Evolutionary conservation across 169 alveolate species (phyloP), one percentile per base, ranked within the genome.

Genomic region (Cryptosporidium sp.): DNA sequence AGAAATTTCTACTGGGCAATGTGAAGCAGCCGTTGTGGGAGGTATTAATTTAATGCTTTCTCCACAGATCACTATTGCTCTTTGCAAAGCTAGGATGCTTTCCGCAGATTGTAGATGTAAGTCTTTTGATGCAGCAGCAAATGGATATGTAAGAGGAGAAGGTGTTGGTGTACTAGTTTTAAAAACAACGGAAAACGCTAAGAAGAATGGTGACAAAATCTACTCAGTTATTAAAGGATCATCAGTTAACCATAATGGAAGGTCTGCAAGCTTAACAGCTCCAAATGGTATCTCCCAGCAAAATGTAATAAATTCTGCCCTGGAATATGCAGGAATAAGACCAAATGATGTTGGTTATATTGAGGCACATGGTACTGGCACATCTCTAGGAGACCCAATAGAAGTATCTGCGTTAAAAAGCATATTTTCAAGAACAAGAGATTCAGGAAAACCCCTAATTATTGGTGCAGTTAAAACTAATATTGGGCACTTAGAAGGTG

Each of bases 401-500:
- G 96, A 94, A 84, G 92, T 92, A 45, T 93, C 94, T 16, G 95
- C 95, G 7, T 71, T 87, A 61, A 85, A 85, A 55, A 43, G 91
- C 14, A 93, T 93, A 16, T 93, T 93, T 69, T 86, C 93, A 33
- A 70, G 70, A 29, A 51, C 71, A 48, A 73, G 95, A 58, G 92
- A 91, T 65, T 67, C 93, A 8, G 85, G 86, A 61, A 71, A 91
- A 55, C 95, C 96, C n/a, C 84, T 94, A 41, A 85, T 93, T 48
- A 73, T 94, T 26, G 96, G 96, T 1, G 96, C 96, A 5, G 91
- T 93, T 43, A 94, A 94, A 89, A 92, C 96, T 31, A 94, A 94
- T 85, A 91, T 94, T 62, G 96, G 96, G 1, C 96, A 94, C 65
- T 80, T 93, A 69, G 96, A 94, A 71, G 95, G 95, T 18, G 95